Conservation (phyloP, 2,329 filamentous ascomycete genomes). For the Coniochaeta sp. region DNA sequence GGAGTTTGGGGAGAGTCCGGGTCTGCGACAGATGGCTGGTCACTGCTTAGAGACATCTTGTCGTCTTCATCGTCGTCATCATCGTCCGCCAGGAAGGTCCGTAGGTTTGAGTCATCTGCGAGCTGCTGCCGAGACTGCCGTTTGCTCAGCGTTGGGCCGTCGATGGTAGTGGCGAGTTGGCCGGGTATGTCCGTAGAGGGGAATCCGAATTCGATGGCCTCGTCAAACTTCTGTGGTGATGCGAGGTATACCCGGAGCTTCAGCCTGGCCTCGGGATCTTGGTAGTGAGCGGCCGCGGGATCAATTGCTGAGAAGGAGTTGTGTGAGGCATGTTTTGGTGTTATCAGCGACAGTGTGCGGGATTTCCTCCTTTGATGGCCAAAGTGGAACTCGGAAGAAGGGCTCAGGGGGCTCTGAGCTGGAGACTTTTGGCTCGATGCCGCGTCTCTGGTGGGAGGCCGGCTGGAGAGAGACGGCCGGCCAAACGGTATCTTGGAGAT, state of each 20-base stretch:
- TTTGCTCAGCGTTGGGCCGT: conserved; percentile 17
- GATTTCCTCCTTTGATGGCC: conserved; percentile 43
- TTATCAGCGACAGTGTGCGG: conserved; percentile 48
- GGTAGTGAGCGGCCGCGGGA: conserved; percentile 72
- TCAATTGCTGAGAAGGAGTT: conserved; percentile 53
- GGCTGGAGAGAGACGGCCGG: conserved; percentile 44
- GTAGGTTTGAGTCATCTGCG: conserved; percentile 38
- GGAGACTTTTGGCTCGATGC: conserved; percentile 19
- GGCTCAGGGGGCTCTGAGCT: conserved; percentile 20
- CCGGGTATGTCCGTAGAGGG: conserved; percentile 50
- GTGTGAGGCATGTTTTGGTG: conserved; percentile 35
- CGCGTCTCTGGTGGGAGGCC: conserved; percentile 37
- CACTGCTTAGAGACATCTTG: conserved; percentile 46
- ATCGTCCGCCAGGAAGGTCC: conserved; percentile 47
- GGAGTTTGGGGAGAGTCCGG: conserved; percentile 55
- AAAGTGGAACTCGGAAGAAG: conserved; percentile 13
- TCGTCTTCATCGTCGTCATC: conserved; percentile 39
- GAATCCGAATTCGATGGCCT: conserved; percentile 90
- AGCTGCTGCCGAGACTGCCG: conserved; percentile 18
- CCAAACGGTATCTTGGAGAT: conserved; percentile 59
- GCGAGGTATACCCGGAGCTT: conserved; percentile 82
- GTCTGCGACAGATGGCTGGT: conserved; percentile 47
- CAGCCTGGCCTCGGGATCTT: conserved; percentile 79
- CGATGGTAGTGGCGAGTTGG: conserved; percentile 19
- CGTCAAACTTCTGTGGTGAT: conserved; percentile 91